Percentiles rank a stretch among this genome's conserved stretches.
These are phyloP conservation scores for Juglanconis sp. DNA, from an alignment of 2,329 filamentous ascomycete genomes.

Conservation along the genomic window DNA sequence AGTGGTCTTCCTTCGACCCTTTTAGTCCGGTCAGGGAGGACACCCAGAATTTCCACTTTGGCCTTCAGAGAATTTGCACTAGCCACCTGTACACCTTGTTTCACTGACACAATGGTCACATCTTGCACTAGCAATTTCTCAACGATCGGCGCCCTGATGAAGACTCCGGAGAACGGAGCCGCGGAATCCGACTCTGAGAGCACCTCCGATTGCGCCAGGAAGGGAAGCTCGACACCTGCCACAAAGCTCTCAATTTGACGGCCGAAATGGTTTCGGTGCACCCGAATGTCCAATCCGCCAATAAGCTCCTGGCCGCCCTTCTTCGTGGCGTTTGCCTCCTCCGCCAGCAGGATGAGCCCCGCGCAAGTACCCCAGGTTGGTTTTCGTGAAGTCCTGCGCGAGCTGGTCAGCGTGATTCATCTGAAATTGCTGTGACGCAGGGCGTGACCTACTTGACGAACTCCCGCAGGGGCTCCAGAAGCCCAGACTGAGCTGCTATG, in stretches of 20 bases:
- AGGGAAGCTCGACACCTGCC: constrained; percentile 68
- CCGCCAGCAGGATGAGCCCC: constrained; percentile 84
- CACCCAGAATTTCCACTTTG: constrained; percentile 49
- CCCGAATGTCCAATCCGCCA: constrained; percentile 83
- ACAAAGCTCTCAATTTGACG: constrained; percentile 91
- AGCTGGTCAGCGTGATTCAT: constrained; percentile 10
- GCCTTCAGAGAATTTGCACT: constrained; percentile 17
- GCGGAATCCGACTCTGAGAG: constrained; percentile 14
- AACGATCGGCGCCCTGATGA: constrained; percentile 92
- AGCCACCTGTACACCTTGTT: constrained; percentile 31
- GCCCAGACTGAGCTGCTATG: constrained; percentile 74
- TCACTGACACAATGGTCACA: constrained; percentile 32
- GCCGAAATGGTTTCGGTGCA: constrained; percentile 93
- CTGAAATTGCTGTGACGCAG: background rate
- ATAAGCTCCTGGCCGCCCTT: constrained; percentile 90
- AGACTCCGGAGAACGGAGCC: constrained; percentile 74
- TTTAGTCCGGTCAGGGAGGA: constrained; percentile 39
- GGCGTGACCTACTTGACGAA: constrained; percentile 75
- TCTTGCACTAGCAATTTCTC: constrained; percentile 63
- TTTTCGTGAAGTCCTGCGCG: constrained; percentile 64
- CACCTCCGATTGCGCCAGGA: constrained; percentile 46
- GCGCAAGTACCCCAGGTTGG: constrained; percentile 97
- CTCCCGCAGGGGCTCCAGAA: constrained; percentile 79
- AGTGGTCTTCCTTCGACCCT: constrained; percentile 34
- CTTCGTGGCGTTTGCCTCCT: constrained; percentile 84